These are phyloP conservation scores for Oryza glaberrima DNA, from an alignment of 176 grass and related monocot species.

Conservation along the genomic window DNA sequence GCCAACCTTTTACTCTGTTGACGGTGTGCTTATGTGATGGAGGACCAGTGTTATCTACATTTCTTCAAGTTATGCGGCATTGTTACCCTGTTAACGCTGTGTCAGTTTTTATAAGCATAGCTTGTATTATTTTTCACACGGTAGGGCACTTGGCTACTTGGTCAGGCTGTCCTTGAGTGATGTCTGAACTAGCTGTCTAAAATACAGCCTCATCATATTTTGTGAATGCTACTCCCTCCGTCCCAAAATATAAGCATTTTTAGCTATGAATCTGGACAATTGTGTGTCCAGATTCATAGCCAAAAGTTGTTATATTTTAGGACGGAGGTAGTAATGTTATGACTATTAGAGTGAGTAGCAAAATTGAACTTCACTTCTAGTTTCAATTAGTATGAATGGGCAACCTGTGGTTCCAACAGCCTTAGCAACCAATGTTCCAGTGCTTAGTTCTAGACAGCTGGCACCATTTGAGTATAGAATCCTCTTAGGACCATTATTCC, in stretches of 20 bases:
- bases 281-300: no score
- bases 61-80: constrained; percentile 19
- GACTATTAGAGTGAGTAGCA: not conserved
- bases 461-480: not conserved
- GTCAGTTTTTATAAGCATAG: constrained; percentile 3
- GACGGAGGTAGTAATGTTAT: not conserved
- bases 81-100: constrained; percentile 21
- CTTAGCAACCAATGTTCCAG: not conserved
- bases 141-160: constrained; percentile 16
- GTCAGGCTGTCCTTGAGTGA: not conserved
- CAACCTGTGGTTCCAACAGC: not conserved
- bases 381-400: not conserved
- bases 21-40: not conserved
- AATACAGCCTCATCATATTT: constrained; percentile 6
- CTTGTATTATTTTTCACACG: not conserved
- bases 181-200: constrained; percentile 30
- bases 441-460: constrained; percentile 27
- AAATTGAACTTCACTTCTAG: not conserved
- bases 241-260: no score
- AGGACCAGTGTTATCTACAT: constrained; percentile 5
- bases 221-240: not conserved
- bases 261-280: no score
- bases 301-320: no score
- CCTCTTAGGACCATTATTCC: not conserved
- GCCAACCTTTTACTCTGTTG: constrained; percentile 1